Evolutionary conservation across 176 grass and related monocot species (phyloP).

Genomic region (bread wheat (Triticum aestivum)): DNA sequence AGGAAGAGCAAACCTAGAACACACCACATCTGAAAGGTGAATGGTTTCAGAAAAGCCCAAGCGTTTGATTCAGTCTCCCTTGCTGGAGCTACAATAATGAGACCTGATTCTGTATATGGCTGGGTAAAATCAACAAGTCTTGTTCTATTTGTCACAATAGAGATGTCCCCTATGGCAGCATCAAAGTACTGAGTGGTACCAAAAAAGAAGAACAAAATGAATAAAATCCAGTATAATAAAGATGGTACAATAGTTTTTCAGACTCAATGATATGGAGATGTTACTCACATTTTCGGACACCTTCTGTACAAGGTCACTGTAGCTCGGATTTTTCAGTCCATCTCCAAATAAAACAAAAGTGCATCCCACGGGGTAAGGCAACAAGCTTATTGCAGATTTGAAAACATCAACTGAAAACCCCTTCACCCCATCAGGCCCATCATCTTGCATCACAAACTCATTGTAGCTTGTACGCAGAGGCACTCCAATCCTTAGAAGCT

Average conservation of each 20-base stretch:
- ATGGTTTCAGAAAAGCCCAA: constrained; percentile 89
- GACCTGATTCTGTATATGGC: constrained; percentile 75
- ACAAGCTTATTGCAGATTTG: constrained; percentile 62
- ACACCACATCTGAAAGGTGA: constrained; percentile 82
- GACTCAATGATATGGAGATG: constrained; percentile 18
- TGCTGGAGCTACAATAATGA: constrained; percentile 65
- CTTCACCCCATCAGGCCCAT: constrained; percentile 60
- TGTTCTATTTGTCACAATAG: constrained; percentile 77
- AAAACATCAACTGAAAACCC: constrained; percentile 93
- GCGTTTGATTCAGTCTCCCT: constrained; percentile 67
- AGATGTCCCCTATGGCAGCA: constrained; percentile 77
- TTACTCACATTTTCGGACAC: constrained; percentile 73
- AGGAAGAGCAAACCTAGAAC: constrained; percentile 60
- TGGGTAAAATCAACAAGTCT: constrained; percentile 89
- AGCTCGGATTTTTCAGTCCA: constrained; percentile 75
- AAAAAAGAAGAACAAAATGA: constrained; percentile 21
- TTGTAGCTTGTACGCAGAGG: constrained; percentile 67
- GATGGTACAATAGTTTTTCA: not conserved
- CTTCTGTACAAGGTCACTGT: constrained; percentile 64
- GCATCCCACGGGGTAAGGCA: constrained; percentile 70
- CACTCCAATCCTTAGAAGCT: constrained; percentile 74
- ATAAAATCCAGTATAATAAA: constrained; percentile 8
- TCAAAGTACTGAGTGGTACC: constrained; percentile 58
- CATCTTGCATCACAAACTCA: constrained; percentile 62
- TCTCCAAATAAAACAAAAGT: constrained; percentile 77